These are phyloP conservation scores for Podospora bellae-mahoneyi DNA, from an alignment of 495 filamentous ascomycete species.

Conservation along the genomic window DNA sequence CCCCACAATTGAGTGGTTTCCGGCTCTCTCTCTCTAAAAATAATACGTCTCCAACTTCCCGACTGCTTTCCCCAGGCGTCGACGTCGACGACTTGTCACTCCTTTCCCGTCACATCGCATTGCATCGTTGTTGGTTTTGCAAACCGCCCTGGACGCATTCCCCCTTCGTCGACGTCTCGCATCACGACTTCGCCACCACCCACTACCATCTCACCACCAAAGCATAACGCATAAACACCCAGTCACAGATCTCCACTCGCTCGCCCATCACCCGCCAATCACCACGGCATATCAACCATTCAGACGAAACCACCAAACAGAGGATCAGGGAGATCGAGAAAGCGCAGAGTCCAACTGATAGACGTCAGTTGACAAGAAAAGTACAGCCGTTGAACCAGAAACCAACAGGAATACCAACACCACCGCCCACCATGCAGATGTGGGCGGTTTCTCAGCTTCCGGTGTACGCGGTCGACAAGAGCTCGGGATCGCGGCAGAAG, in stretches of 20 bases:
- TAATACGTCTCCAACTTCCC: conserved; percentile 3
- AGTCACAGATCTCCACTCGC: neutral
- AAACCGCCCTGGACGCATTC: conserved; percentile 1
- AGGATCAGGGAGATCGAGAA: neutral
- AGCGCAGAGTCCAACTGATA: neutral
- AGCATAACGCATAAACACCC: neutral
- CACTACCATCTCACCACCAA: neutral
- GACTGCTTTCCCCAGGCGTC: neutral
- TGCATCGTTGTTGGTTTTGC: conserved; percentile 9
- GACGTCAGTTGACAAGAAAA: neutral
- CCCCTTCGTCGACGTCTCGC: conserved; percentile 8
- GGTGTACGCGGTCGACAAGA: conserved; percentile 30
- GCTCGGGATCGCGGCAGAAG: conserved; percentile 22
- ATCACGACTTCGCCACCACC: neutral
- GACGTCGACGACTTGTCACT: conserved; percentile 10
- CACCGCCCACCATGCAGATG: conserved; percentile 31
- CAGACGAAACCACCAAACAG: neutral
- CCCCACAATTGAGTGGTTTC: conserved; percentile 12
- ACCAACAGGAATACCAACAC: conserved; percentile 5
- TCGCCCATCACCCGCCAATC: neutral
- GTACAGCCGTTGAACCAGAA: neutral
- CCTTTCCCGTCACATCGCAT: conserved; percentile 9
- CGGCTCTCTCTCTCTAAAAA: conserved; percentile 12
- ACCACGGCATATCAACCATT: neutral
- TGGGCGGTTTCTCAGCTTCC: conserved; percentile 35